These are phyloP conservation scores for Circinella umbellata DNA, from an alignment of 371 early-diverging fungal species.

Conservation along the genomic window DNA sequence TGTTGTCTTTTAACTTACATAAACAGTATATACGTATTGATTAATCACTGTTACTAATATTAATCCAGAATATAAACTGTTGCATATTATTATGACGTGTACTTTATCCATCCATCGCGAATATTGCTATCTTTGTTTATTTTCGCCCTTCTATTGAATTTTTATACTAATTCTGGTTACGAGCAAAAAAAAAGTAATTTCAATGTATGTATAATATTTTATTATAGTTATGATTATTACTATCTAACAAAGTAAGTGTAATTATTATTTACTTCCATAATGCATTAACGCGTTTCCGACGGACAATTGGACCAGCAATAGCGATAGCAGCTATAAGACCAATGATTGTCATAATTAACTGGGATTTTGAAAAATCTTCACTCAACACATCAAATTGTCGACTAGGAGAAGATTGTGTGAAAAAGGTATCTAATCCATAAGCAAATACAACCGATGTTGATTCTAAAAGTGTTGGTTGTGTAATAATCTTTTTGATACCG, in stretches of 20 bases:
- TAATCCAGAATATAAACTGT: too few species aligned
- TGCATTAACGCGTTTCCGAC: slow-evolving; percentile 61
- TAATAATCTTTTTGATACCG: slow-evolving; percentile 69
- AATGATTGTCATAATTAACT: slow-evolving; percentile 81
- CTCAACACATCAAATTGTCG: slow-evolving; percentile 91
- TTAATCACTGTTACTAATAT: neutral
- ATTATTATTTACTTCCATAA: slow-evolving; percentile 56
- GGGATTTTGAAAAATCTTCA: slow-evolving; percentile 87
- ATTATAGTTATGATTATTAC: neutral
- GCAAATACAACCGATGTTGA: slow-evolving; percentile 91
- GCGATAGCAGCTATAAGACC: slow-evolving; percentile 72
- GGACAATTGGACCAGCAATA: slow-evolving; percentile 75
- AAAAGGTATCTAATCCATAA: slow-evolving; percentile 91
- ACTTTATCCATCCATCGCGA: too few species aligned
- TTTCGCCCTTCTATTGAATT: too few species aligned
- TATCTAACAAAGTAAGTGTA: neutral
- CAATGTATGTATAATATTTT: too few species aligned
- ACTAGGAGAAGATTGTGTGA: slow-evolving; percentile 81
- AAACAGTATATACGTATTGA: neutral
- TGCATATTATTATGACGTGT: neutral
- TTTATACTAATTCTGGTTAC: too few species aligned
- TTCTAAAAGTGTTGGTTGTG: slow-evolving; percentile 84
- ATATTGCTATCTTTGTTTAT: too few species aligned
- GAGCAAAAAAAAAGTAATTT: too few species aligned
- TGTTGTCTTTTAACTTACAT: too few species aligned